Conservation (phyloP, 495 filamentous ascomycete genomes). For the Neurospora sp. region DNA sequence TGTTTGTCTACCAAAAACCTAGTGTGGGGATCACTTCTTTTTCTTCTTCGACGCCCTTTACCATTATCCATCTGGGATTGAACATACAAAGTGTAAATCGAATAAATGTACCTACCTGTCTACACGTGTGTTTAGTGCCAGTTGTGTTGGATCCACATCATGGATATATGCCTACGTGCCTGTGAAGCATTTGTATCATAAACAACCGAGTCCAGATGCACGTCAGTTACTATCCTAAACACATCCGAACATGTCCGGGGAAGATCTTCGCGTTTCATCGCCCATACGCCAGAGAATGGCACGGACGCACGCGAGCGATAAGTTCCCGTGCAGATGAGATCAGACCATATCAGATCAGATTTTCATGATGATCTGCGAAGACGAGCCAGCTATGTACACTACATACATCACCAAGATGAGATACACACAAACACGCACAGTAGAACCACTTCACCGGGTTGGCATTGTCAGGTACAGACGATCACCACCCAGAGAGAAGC, state of each 20-base stretch:
- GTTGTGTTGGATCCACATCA: neutral
- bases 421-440: neutral
- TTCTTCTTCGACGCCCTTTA: neutral
- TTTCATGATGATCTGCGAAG: neutral
- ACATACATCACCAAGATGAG: neutral
- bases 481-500: neutral
- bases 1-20: neutral
- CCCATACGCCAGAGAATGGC: neutral
- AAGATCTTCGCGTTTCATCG: no score
- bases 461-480: neutral
- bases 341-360: neutral
- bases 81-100: neutral
- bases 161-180: no score
- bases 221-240: no score
- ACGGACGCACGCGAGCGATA: neutral
- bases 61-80: neutral
- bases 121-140: neutral
- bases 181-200: no score
- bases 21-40: neutral
- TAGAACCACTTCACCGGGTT: neutral
- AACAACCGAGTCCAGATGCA: no score
- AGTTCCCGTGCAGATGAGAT: neutral
- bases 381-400: no score
- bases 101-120: neutral
- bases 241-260: no score